Evolutionary conservation across 768 basidiomycete genomes (phyloP), one percentile per base, ranked within the genome.

Genomic region (Cyathus striatus): DNA sequence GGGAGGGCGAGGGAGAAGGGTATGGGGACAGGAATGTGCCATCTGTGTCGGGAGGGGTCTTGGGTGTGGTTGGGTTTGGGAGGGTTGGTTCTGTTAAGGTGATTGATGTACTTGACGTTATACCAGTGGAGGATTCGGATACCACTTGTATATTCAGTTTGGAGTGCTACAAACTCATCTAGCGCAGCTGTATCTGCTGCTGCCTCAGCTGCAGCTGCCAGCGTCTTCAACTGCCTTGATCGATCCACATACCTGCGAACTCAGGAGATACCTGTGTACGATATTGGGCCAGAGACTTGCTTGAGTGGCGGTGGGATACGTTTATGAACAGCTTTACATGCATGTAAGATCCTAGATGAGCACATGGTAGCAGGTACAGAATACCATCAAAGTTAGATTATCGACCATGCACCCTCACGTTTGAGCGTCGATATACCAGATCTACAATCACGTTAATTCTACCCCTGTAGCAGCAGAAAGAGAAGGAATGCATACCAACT

Each of bases 381-480:
- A 5, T 41, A 76, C 79, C 57, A 76, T 79, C 27, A 80, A 62
- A 1, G 77, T 75, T 7, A 78, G 64, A 21, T 53, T 63, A 10
- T 76, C 75, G 1, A 51, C 55, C 32, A 74, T 55, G 48, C 71
- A 76, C 1, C 68, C 71, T 61, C 63, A 1, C 53, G 47, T 32
- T 45, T 59, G 38, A 76, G 75, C 1, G 62, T 41, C 38, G 51
- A 47, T 66, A 59, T 7, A 78, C 59, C 14, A 76, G 23, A 24
- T 30, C 5, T 23, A n/a, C n/a, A n/a, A n/a, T n/a, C n/a, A n/a
- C n/a, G n/a, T 2, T 10, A 37, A 3, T n/a, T 14, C 2, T 25
- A 20, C 12, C n/a, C 23, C 6, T 12, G n/a, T 9, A 32, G 16
- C 10, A 42, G 13, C 1, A 16, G 2, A 7, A 7, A 10, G 2